Evolutionary conservation across 140 eudicot species (phyloP).

Genomic region (Flaveria floridana): DNA sequence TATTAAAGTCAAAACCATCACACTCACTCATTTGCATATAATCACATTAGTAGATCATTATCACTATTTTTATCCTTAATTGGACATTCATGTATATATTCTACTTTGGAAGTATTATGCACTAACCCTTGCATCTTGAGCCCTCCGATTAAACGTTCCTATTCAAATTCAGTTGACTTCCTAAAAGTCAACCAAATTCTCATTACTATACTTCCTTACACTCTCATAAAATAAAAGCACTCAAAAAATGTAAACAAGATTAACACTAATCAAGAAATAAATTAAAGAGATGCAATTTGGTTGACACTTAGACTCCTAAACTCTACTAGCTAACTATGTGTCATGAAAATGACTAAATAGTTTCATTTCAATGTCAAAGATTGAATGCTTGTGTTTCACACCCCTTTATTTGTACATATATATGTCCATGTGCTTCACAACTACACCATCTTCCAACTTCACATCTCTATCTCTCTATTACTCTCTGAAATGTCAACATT

Average conservation of each 20-base stretch:
- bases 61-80: too few relatives aligned
- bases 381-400: conserved; percentile 21
- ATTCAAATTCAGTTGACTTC: too few relatives aligned
- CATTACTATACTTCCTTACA: neutral
- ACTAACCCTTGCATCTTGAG: too few relatives aligned
- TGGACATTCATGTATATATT: too few relatives aligned
- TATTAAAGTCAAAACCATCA: too few relatives aligned
- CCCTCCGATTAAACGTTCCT: too few relatives aligned
- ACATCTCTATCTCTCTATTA: conserved; percentile 8
- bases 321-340: neutral
- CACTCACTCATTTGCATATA: too few relatives aligned
- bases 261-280: neutral
- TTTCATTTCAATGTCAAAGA: conserved; percentile 30
- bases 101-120: too few relatives aligned
- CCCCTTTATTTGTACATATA: neutral
- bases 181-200: too few relatives aligned
- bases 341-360: conserved; percentile 29
- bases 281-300: neutral
- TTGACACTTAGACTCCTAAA: conserved; percentile 12
- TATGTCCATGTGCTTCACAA: conserved; percentile 20
- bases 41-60: too few relatives aligned
- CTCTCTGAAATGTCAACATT: conserved; percentile 51
- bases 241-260: neutral
- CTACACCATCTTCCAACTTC: conserved; percentile 29
- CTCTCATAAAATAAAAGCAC: neutral